Percentiles rank a stretch among this genome's conserved stretches.
These are phyloP conservation scores for Fragilaria crotonensis DNA, from an alignment of 108 stramenopile genomes.

Conservation along the genomic window DNA sequence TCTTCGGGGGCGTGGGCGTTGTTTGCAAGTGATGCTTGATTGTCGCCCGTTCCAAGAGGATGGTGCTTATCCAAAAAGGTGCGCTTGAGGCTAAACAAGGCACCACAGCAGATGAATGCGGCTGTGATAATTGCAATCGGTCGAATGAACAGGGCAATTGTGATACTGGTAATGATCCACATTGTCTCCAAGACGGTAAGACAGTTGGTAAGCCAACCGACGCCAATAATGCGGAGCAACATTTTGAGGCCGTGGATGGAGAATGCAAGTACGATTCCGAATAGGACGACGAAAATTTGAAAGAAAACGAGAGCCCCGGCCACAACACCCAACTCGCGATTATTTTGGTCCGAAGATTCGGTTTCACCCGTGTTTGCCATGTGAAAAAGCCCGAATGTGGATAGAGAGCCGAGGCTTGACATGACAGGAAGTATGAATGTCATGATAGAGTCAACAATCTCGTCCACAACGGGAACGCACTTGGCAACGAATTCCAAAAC, in stretches of 20 bases:
- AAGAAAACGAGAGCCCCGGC: slow-evolving; percentile 10
- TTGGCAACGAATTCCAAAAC: slow-evolving; percentile 32
- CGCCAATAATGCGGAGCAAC: slow-evolving; percentile 29
- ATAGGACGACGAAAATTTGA: slow-evolving; percentile 19
- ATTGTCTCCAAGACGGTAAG: slow-evolving; percentile 3
- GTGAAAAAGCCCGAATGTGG: slow-evolving; percentile 31
- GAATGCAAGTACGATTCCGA: slow-evolving; percentile 34
- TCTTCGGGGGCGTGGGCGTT: too few relatives aligned
- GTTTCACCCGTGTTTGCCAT: slow-evolving; percentile 3
- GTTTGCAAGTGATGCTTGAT: too few relatives aligned
- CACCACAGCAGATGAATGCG: not conserved
- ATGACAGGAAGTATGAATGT: slow-evolving; percentile 35
- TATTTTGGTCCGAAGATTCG: slow-evolving; percentile 2
- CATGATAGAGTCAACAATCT: slow-evolving; percentile 27
- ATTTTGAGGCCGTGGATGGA: slow-evolving; percentile 44
- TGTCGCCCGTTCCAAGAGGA: too few relatives aligned
- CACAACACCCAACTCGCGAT: not conserved
- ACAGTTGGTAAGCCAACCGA: slow-evolving; percentile 2
- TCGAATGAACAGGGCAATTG: slow-evolving; percentile 4
- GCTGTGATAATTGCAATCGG: slow-evolving; percentile 6
- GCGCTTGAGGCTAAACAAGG: not conserved
- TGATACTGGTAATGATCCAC: not conserved
- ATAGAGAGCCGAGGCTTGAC: slow-evolving; percentile 21
- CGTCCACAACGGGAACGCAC: slow-evolving; percentile 41
- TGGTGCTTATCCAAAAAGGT: not conserved